phyloP scores from a whole-genome alignment of 2,329 filamentous ascomycete species.

The Trichoderma pleuroti region DNA sequence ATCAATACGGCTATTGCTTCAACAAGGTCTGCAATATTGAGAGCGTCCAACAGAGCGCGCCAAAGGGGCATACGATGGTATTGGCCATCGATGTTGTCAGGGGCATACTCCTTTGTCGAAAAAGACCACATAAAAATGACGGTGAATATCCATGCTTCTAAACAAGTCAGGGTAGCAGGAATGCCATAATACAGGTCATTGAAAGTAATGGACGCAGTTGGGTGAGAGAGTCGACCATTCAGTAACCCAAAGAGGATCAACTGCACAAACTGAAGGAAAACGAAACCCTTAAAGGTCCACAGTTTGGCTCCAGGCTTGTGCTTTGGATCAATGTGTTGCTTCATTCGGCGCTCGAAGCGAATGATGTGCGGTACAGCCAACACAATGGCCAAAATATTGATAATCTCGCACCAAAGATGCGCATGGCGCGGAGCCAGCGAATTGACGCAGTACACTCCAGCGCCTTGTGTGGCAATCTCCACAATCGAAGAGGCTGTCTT shows the following conservation, averaged over 20 bases:
- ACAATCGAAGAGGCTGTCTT: not conserved
- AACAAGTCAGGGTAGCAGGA: not conserved
- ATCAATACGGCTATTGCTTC: not conserved
- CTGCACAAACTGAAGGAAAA: not conserved
- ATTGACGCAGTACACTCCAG: not conserved
- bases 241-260: not conserved
- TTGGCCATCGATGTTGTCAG: not conserved
- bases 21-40: not conserved
- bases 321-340: not conserved
- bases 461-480: not conserved
- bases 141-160: not conserved
- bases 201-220: not conserved
- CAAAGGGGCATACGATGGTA: not conserved
- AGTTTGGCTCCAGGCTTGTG: not conserved
- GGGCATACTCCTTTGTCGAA: not conserved
- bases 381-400: not conserved
- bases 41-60: not conserved
- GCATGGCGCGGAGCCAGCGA: not conserved
- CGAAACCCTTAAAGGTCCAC: not conserved
- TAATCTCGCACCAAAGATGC: not conserved
- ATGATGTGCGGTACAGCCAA: not conserved
- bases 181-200: not conserved
- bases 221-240: not conserved
- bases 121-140: not conserved
- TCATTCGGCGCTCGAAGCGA: not conserved